phyloP scores from a whole-genome alignment of 306 rosid species.

The Cicer cuneatum region DNA sequence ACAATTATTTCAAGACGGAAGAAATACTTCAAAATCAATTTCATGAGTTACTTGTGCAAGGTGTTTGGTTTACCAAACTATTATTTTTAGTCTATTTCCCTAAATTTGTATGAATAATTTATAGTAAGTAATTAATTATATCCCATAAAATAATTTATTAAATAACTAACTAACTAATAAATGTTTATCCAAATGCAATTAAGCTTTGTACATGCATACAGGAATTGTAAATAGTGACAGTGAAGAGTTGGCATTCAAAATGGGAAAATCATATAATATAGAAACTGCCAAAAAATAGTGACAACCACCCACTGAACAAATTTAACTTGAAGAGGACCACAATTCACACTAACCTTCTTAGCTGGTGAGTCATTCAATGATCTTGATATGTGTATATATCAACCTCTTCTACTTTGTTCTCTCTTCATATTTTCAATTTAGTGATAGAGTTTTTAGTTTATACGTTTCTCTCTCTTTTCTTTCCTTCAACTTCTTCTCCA shows the following conservation, averaged over 20 bases:
- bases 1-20: too few species aligned
- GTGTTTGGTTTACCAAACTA: too few species aligned
- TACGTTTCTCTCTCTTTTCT: constrained; percentile 46
- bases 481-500: neutral
- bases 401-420: constrained; percentile 19
- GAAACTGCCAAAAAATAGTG: constrained; percentile 45
- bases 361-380: constrained; percentile 43
- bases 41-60: too few species aligned
- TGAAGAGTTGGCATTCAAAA: constrained; percentile 20
- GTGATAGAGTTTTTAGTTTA: constrained; percentile 39
- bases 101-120: too few species aligned
- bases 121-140: neutral
- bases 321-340: constrained; percentile 24
- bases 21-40: too few species aligned
- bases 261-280: constrained; percentile 35
- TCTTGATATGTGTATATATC: constrained; percentile 34
- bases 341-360: constrained; percentile 1
- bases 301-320: constrained; percentile 15
- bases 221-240: constrained; percentile 13
- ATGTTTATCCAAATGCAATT: neutral
- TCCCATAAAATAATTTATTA: neutral
- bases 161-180: neutral
- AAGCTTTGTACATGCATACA: neutral
- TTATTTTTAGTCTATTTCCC: neutral
- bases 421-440: constrained; percentile 15